Conservation (phyloP, 345 rosid genomes). For the Pistacia vera region DNA sequence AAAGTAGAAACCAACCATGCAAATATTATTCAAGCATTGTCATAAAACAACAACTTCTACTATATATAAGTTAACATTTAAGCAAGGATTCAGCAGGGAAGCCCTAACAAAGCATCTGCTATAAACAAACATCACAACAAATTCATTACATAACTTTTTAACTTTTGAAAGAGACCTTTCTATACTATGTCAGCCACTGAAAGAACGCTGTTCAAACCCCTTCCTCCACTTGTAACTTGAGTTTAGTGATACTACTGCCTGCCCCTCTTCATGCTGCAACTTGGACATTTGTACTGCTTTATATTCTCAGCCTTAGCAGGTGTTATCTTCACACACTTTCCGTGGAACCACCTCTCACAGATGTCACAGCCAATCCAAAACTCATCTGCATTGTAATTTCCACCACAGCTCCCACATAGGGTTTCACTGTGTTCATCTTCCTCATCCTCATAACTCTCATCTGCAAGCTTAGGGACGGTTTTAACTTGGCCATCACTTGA, state of each 20-base stretch:
- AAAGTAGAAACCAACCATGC: neutral
- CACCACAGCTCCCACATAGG: constrained; percentile 75
- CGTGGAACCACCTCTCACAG: constrained; percentile 88
- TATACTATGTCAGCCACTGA: constrained; percentile 24
- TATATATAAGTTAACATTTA: constrained; percentile 25
- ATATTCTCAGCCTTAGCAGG: constrained; percentile 82
- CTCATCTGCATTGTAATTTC: constrained; percentile 71
- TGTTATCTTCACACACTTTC: constrained; percentile 83
- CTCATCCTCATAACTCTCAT: constrained; percentile 54
- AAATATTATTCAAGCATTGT: constrained; percentile 13
- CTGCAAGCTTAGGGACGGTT: constrained; percentile 51
- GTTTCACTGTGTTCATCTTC: constrained; percentile 82
- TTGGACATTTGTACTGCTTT: constrained; percentile 85
- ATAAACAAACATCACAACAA: constrained; percentile 27
- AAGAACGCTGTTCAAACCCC: neutral
- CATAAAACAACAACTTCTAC: constrained; percentile 24
- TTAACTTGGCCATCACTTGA: constrained; percentile 67
- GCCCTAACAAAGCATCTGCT: constrained; percentile 27
- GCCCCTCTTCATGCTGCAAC: constrained; percentile 79
- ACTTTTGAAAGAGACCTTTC: constrained; percentile 17
- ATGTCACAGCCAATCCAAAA: constrained; percentile 87
- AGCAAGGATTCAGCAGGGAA: constrained; percentile 25
- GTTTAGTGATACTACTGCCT: constrained; percentile 37
- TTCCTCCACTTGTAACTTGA: neutral
- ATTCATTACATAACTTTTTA: constrained; percentile 22